phyloP scores from a whole-genome alignment of 768 basidiomycete species.

The Mycena haematopus region DNA sequence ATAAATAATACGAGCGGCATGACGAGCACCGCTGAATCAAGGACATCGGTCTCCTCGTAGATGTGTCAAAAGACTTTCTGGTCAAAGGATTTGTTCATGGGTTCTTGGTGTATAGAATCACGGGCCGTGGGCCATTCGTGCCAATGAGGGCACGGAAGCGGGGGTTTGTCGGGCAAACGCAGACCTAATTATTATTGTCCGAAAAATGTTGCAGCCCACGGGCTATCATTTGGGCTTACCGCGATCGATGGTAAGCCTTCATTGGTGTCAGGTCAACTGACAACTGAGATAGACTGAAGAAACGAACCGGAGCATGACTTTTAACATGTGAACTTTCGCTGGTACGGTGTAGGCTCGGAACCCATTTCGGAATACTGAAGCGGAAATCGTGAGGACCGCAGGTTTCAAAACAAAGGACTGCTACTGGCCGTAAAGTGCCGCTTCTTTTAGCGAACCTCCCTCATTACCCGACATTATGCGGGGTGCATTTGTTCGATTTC shows the following conservation, averaged over 20 bases:
- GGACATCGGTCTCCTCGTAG: slow-evolving; percentile 82
- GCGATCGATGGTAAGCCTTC: slow-evolving; percentile 93
- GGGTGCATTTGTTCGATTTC: too few relatives aligned
- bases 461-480: slow-evolving; percentile 13
- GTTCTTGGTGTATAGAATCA: slow-evolving; percentile 90
- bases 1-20: slow-evolving; percentile 96
- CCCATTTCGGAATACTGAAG: slow-evolving; percentile 79
- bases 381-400: not conserved
- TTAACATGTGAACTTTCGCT: slow-evolving; percentile 10
- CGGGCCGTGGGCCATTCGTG: slow-evolving; percentile 75
- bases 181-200: slow-evolving; percentile 52
- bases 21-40: slow-evolving; percentile 90
- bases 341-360: not conserved
- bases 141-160: slow-evolving; percentile 82
- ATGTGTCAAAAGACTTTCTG: slow-evolving; percentile 81
- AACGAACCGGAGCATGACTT: slow-evolving; percentile 88
- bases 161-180: slow-evolving; percentile 93
- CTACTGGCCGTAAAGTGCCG: slow-evolving; percentile 80
- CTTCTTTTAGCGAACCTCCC: slow-evolving; percentile 90
- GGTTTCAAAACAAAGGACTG: not conserved
- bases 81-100: slow-evolving; percentile 91
- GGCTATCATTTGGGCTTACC: slow-evolving; percentile 51
- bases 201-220: not conserved
- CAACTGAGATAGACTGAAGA: not conserved
- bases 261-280: slow-evolving; percentile 4